A percentile compares a stretch with the other conserved stretches of the same genome.
Conservation (phyloP, 2,329 filamentous ascomycete genomes). For the Colletotrichum brevisporum region DNA sequence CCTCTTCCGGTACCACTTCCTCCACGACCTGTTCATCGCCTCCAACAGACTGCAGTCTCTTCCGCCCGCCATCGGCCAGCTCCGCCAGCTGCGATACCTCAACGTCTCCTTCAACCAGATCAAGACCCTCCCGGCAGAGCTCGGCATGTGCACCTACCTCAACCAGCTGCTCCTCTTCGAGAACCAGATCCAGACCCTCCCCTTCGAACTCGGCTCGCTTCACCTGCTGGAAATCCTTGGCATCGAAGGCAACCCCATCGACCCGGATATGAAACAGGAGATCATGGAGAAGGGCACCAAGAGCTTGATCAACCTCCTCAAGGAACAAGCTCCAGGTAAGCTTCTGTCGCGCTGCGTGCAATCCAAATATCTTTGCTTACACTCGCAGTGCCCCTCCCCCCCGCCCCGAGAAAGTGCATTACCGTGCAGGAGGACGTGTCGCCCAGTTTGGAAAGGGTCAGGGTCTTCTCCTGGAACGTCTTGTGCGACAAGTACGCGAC, state of each 20-base stretch:
- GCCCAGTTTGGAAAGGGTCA: conserved; percentile 77
- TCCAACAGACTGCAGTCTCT: conserved; percentile 89
- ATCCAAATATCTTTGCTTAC: conserved; percentile 42
- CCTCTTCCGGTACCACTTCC: conserved; percentile 89
- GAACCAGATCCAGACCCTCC: conserved; percentile 87
- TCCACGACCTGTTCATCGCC: conserved; percentile 92
- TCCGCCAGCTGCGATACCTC: conserved; percentile 85
- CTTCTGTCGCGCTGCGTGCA: conserved; percentile 37
- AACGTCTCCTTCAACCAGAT: conserved; percentile 93
- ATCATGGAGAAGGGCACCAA: conserved; percentile 91
- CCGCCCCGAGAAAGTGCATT: conserved; percentile 82
- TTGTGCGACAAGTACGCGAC: conserved; percentile 96
- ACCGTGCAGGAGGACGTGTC: conserved; percentile 79
- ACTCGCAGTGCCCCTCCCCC: conserved; percentile 79
- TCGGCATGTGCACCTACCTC: conserved; percentile 96
- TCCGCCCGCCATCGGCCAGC: conserved; percentile 84
- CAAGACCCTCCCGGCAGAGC: conserved; percentile 84
- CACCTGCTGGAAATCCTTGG: conserved; percentile 91
- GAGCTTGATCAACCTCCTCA: conserved; percentile 84
- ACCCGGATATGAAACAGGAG: conserved; percentile 81
- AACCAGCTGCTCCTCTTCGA: conserved; percentile 90
- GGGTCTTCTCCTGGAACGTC: conserved; percentile 94
- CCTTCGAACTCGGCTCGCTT: conserved; percentile 88
- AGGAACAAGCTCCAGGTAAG: conserved; percentile 88
- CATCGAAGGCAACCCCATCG: conserved; percentile 91